These are phyloP conservation scores for Mesembryanthemum crystallinum DNA, from an alignment of 148 eudicot genomes.

Conservation along the genomic window DNA sequence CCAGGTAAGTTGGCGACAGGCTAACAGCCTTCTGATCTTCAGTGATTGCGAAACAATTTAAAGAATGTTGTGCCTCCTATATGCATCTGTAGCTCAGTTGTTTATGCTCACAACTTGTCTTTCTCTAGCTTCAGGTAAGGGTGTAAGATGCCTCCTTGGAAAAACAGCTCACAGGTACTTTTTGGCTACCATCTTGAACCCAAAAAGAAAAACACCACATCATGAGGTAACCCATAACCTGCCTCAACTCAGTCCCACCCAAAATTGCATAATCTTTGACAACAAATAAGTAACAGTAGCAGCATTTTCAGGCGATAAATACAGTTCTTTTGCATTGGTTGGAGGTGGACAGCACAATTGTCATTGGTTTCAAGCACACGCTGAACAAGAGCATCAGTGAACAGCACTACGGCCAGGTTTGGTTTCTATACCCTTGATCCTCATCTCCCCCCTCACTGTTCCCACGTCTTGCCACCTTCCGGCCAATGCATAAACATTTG, in stretches of 20 bases:
- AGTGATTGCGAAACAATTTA: not conserved
- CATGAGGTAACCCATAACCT: not conserved
- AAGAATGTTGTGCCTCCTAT: not conserved
- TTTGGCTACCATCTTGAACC: not conserved
- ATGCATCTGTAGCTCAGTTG: not conserved
- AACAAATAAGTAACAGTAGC: no score
- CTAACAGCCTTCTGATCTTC: not conserved
- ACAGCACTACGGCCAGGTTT: constrained; percentile 48
- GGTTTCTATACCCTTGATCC: constrained; percentile 33
- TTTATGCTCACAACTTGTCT: not conserved
- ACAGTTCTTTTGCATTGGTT: no score
- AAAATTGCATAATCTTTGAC: not conserved
- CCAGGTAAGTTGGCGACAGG: no score
- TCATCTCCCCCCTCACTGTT: constrained; percentile 45
- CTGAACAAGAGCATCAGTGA: not conserved
- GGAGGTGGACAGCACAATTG: no score
- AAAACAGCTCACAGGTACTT: not conserved
- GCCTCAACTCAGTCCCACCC: not conserved
- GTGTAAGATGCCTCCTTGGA: not conserved
- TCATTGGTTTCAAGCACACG: no score
- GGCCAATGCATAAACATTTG: constrained; percentile 65
- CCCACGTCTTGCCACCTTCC: constrained; percentile 64
- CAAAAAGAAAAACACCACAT: not conserved
- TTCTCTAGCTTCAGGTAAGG: not conserved
- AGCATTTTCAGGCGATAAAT: no score